phyloP scores from a whole-genome alignment of 805 yeast genomes.

The Blastobotrys terrestris region DNA sequence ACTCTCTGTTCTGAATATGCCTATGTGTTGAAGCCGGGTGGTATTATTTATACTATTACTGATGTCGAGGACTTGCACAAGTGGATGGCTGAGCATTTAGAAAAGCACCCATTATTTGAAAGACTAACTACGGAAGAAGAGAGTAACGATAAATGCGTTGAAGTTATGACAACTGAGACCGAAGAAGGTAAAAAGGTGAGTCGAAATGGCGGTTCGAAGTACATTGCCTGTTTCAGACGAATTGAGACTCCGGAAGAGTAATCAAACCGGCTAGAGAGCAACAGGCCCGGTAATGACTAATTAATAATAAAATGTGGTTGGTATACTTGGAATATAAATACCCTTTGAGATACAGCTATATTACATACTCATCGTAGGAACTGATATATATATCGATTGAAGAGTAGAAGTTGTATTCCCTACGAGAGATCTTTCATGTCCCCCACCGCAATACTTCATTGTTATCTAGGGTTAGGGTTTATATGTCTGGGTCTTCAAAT shows the following conservation, averaged over 20 bases:
- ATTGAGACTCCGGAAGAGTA: constrained; percentile 26
- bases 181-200: constrained; percentile 97
- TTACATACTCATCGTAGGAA: too few species aligned
- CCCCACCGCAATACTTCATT: not conserved
- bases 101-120: constrained; percentile 85
- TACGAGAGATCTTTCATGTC: too few species aligned
- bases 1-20: constrained; percentile 91
- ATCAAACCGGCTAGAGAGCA: not conserved
- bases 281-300: not conserved
- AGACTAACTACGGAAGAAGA: constrained; percentile 79
- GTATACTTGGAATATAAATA: too few species aligned
- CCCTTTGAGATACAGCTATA: too few species aligned
- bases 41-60: constrained; percentile 87
- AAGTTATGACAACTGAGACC: constrained; percentile 84
- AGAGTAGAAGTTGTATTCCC: too few species aligned
- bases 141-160: constrained; percentile 68
- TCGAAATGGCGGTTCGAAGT: constrained; percentile 83
- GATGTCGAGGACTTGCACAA: constrained; percentile 89
- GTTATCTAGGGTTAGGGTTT: not conserved
- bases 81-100: constrained; percentile 94
- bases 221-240: constrained; percentile 79
- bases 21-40: constrained; percentile 77
- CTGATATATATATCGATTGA: too few species aligned
- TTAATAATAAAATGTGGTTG: not conserved
- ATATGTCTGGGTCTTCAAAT: not conserved